Base-by-base conservation (phyloP, 139 green algal species). In the Chlorella sp. region DNA sequence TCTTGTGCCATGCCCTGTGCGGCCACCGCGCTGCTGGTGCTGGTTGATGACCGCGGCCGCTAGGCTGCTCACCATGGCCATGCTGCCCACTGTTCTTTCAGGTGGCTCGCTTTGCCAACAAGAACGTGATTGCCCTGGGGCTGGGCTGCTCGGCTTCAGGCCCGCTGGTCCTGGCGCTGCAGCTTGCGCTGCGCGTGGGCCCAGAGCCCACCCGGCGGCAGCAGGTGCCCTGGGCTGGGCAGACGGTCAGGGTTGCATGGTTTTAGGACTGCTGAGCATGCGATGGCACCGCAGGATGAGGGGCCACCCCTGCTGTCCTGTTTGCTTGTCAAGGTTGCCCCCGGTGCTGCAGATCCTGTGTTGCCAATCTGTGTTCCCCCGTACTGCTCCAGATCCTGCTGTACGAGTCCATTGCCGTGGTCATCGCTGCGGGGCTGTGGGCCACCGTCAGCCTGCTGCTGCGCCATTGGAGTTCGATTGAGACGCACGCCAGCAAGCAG, bases 61-160 rank as follows among this genome's bases (percentile, higher is more conserved):
- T n/a, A n/a, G n/a, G n/a, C n/a, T n/a, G n/a, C n/a, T n/a, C n/a
- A n/a, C n/a, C n/a, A n/a, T n/a, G n/a, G n/a, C n/a, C n/a, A n/a
- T n/a, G n/a, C n/a, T n/a, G n/a, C n/a, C n/a, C n/a, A n/a, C 44
- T 51, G 44, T 51, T 51, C 44, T 51, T 51, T 51, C 51, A 60
- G 51, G 94, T 96, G 38, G 62, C 87, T 0, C 81, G 90, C n/a
- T 92, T 91, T 78, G 84, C 89, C 44, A 93, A 92, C 80, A 94
- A 94, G 34, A 95, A 96, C 76, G 94, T 92, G 36, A 96, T 97
- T n/a, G 85, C 89, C 4, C 78, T 93, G 73, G 92, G 90, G 2
- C 87, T 97, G 34, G 92, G 93, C 56, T 85, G 81, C 81, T 76
- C 81, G 0, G 86, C 81, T 15, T 74, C 55, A 17, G 93, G 93